phyloP scores from a whole-genome alignment of 2,329 filamentous ascomycete genomes.

The Talaromyces marneffei region DNA sequence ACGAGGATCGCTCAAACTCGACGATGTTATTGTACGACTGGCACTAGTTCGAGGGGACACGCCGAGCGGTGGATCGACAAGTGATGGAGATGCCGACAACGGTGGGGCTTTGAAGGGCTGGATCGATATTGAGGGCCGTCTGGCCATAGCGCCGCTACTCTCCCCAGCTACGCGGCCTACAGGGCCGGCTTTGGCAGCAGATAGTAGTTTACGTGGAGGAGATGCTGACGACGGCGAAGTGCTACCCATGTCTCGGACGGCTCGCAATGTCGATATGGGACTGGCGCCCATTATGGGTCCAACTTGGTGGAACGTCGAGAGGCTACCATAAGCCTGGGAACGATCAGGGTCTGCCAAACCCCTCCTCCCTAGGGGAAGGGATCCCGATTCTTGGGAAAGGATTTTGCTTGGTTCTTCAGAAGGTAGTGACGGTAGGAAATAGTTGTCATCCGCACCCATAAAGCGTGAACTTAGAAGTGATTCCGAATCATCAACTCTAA shows the following conservation, averaged over 20 bases:
- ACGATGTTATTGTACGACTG: conserved; percentile 32
- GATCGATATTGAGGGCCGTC: conserved; percentile 80
- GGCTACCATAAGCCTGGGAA: conserved; percentile 78
- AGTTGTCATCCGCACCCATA: conserved; percentile 82
- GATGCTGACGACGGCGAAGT: conserved; percentile 46
- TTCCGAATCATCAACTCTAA: conserved; percentile 86
- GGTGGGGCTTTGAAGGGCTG: conserved; percentile 96
- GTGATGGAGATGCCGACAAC: conserved; percentile 78
- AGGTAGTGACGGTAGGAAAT: conserved; percentile 72
- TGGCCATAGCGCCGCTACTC: conserved; percentile 48
- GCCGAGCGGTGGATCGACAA: conserved; percentile 44
- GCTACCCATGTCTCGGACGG: conserved; percentile 52
- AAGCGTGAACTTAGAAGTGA: conserved; percentile 86
- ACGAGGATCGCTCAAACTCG: conserved; percentile 35
- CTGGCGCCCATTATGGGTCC: conserved; percentile 71
- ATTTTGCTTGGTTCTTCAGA: conserved; percentile 41
- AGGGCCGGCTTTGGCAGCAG: conserved; percentile 29
- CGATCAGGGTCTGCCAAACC: conserved; percentile 51
- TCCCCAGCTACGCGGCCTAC: conserved; percentile 40
- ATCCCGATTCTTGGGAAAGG: conserved; percentile 57
- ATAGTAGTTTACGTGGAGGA: conserved; percentile 46
- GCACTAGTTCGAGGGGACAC: conserved; percentile 49
- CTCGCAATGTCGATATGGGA: conserved; percentile 74
- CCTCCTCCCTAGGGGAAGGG: conserved; percentile 61
- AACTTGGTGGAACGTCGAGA: conserved; percentile 82